Percentiles rank a stretch among this genome's conserved stretches.
Evolutionary conservation across 2,329 filamentous ascomycete species (phyloP).

Genomic region (Epicoccum sorghinum): DNA sequence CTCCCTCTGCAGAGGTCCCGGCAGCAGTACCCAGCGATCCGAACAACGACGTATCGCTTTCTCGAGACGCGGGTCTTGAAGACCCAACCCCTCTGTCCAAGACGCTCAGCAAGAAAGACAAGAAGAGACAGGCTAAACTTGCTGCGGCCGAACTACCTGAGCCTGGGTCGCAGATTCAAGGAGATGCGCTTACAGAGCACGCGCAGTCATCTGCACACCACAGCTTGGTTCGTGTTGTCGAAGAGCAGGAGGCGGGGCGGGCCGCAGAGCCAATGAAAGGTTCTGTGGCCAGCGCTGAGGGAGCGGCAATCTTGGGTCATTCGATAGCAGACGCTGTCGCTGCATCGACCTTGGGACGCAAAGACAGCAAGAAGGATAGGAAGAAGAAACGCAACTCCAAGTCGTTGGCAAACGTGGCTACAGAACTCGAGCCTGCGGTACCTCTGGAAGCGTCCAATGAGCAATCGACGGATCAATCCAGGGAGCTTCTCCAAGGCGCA

Average conservation of each 20-base stretch:
- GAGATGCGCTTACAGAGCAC: background rate
- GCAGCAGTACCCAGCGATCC: background rate
- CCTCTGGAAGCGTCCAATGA: background rate
- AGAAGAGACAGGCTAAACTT: conserved; percentile 43
- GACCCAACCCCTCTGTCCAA: conserved; percentile 18
- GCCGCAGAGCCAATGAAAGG: background rate
- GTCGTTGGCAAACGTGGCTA: background rate
- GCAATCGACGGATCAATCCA: background rate
- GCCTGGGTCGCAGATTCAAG: background rate
- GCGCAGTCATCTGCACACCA: background rate
- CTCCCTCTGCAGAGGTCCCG: background rate
- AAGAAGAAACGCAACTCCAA: conserved; percentile 36
- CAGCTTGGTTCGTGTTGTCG: background rate
- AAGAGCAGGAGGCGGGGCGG: background rate
- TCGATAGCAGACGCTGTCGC: conserved; percentile 11
- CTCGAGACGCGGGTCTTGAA: conserved; percentile 8
- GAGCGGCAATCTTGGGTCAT: conserved; percentile 13
- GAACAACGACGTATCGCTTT: background rate
- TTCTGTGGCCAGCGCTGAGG: background rate
- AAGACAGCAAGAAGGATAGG: conserved; percentile 40
- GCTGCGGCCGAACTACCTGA: background rate
- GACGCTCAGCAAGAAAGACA: conserved; percentile 40
- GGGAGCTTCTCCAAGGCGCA: background rate
- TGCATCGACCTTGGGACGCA: conserved; percentile 25
- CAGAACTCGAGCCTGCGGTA: background rate